Conservation (phyloP, 306 rosid species). For the Dryas alaskensis region DNA sequence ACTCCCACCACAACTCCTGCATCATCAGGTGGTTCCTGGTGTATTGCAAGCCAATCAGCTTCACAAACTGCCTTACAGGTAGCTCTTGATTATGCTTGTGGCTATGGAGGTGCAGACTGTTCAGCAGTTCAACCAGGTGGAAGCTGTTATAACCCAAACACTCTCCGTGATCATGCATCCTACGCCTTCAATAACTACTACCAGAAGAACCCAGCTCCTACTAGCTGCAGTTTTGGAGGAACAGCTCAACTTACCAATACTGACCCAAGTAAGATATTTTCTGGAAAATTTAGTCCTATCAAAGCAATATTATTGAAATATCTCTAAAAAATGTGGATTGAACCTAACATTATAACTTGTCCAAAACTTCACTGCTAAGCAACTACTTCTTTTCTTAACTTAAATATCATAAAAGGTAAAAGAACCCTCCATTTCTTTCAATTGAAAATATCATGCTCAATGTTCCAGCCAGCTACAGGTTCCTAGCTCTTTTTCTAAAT, state of each 20-base stretch:
- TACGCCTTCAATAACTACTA: slow-evolving; percentile 84
- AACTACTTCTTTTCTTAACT: no score
- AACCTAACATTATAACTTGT: not conserved
- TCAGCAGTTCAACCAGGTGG: slow-evolving; percentile 64
- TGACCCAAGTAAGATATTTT: slow-evolving; percentile 79
- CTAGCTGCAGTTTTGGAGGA: slow-evolving; percentile 88
- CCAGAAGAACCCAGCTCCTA: slow-evolving; percentile 75
- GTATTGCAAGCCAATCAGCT: slow-evolving; percentile 64
- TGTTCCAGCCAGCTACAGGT: not conserved
- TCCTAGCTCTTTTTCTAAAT: slow-evolving; percentile 7
- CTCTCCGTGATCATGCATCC: slow-evolving; percentile 73
- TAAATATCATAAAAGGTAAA: not conserved
- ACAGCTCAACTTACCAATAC: slow-evolving; percentile 57
- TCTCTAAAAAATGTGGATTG: not conserved
- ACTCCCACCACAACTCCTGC: slow-evolving; percentile 40
- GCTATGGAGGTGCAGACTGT: slow-evolving; percentile 85
- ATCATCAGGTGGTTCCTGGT: slow-evolving; percentile 67
- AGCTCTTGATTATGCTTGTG: slow-evolving; percentile 94
- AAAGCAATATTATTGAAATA: not conserved
- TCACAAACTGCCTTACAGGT: slow-evolving; percentile 74
- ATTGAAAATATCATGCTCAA: not conserved
- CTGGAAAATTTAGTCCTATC: slow-evolving; percentile 3
- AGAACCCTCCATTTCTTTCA: not conserved
- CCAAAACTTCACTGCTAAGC: not conserved
- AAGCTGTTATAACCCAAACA: slow-evolving; percentile 73